These are phyloP conservation scores for Pseudopediastrum boryanum DNA, from an alignment of 139 green algal genomes.

Conservation along the genomic window DNA sequence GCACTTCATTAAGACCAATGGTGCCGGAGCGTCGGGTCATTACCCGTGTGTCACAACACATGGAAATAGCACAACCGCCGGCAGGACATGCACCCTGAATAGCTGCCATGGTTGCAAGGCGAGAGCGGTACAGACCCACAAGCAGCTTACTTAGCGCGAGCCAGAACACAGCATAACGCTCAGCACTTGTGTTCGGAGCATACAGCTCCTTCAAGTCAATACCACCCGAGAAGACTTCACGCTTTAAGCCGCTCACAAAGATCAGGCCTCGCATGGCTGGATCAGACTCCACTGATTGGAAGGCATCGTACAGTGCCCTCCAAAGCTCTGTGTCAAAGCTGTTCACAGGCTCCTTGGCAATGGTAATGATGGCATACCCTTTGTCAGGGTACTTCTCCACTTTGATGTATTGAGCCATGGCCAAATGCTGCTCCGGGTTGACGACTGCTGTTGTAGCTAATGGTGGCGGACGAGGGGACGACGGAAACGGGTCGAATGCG, in stretches of 20 bases:
- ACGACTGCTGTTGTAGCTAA: no score
- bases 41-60: slow-evolving; percentile 90
- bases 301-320: slow-evolving; percentile 43
- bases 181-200: slow-evolving; percentile 68
- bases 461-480: no score
- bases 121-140: slow-evolving; percentile 60
- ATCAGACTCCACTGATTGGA: slow-evolving; percentile 65
- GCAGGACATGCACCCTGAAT: slow-evolving; percentile 92
- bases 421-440: no score
- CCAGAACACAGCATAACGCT: slow-evolving; percentile 77
- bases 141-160: slow-evolving; percentile 78
- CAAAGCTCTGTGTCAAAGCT: slow-evolving; percentile 38
- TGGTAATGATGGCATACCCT: slow-evolving; percentile 34
- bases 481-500: no score
- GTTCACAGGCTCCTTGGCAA: slow-evolving; percentile 51
- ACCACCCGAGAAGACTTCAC: slow-evolving; percentile 79
- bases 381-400: not conserved
- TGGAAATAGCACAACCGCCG: slow-evolving; percentile 84
- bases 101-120: slow-evolving; percentile 81
- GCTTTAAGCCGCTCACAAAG: slow-evolving; percentile 69
- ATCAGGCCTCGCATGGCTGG: slow-evolving; percentile 63
- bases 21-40: slow-evolving; percentile 75
- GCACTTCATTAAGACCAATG: slow-evolving; percentile 84
- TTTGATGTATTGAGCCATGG: slow-evolving; percentile 15
- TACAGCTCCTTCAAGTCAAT: slow-evolving; percentile 84